Percentiles rank a stretch among this genome's conserved stretches.
Conservation (phyloP, 1,139 yeast species). For the Taphrina wiesneri region DNA sequence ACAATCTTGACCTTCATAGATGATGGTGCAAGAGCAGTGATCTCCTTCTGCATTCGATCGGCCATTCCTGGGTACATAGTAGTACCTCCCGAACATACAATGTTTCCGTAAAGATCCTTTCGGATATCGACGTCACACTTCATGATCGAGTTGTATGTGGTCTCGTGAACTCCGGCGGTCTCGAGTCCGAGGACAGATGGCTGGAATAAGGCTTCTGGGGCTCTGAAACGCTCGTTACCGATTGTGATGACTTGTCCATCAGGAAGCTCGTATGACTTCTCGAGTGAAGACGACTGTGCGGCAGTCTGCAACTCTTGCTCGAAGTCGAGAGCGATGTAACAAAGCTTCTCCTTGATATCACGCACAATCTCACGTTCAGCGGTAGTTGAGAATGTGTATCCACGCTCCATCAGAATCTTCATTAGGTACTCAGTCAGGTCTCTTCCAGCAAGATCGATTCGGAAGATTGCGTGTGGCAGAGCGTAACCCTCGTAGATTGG, state of each 20-base stretch:
- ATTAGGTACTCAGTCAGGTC: constrained; percentile 97
- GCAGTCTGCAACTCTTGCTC: constrained; percentile 99
- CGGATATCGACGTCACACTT: constrained; percentile 99
- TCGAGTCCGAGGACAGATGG: constrained; percentile 97
- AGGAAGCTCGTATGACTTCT: constrained; percentile 98
- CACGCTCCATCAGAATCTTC: constrained; percentile 98
- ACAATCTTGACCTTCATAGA: constrained; percentile 73
- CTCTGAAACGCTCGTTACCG: constrained; percentile 99
- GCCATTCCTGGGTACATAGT: constrained; percentile 56
- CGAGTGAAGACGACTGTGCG: constrained; percentile 96
- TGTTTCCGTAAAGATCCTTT: constrained; percentile 98
- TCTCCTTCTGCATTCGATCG: constrained; percentile 68
- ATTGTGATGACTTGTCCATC: constrained; percentile 99
- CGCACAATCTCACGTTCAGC: constrained; percentile 99
- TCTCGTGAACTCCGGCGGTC: constrained; percentile 99
- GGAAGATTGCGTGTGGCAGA: constrained; percentile 96
- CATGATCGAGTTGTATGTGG: constrained; percentile 98
- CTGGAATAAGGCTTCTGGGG: constrained; percentile 99
- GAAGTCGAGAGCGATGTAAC: constrained; percentile 95
- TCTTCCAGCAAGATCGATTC: constrained; percentile 99
- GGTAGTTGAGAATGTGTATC: constrained; percentile 96
- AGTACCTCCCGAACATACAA: constrained; percentile 86
- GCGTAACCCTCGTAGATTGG: constrained; percentile 99
- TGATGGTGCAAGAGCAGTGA: constrained; percentile 53
- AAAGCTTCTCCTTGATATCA: constrained; percentile 98